These are phyloP conservation scores for Skeletonema grethae DNA, from an alignment of 108 stramenopile genomes.

Conservation along the genomic window DNA sequence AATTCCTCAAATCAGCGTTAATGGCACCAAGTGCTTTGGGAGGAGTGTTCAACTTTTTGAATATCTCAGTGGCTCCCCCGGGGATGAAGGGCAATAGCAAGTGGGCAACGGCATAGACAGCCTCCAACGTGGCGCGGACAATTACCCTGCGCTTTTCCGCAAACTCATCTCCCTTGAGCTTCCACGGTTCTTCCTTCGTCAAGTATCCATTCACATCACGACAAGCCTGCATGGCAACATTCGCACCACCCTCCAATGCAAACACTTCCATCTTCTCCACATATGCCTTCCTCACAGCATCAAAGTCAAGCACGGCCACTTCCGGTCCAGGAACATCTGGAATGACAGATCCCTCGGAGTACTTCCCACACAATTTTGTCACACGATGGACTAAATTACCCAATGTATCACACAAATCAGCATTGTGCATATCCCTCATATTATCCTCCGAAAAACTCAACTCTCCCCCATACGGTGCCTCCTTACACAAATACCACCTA, in stretches of 20 bases:
- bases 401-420: conserved; percentile 93
- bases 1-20: conserved; percentile 59
- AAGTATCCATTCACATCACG: conserved; percentile 94
- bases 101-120: conserved; percentile 91
- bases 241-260: conserved; percentile 80
- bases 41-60: conserved; percentile 86
- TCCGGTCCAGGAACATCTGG: conserved; percentile 67
- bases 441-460: conserved; percentile 83
- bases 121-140: conserved; percentile 93
- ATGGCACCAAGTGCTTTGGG: conserved; percentile 62
- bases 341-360: conserved; percentile 87
- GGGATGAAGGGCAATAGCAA: conserved; percentile 93
- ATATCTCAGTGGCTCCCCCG: conserved; percentile 77
- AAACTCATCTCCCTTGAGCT: conserved; percentile 89
- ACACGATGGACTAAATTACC: conserved; percentile 98
- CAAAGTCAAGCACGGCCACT: conserved; percentile 59
- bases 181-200: conserved; percentile 96
- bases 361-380: conserved; percentile 79
- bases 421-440: conserved; percentile 93
- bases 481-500: conserved; percentile 92
- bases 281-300: conserved; percentile 56
- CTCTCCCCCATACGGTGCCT: conserved; percentile 94
- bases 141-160: conserved; percentile 70
- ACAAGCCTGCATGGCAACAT: conserved; percentile 75
- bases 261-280: conserved; percentile 76